phyloP scores from a whole-genome alignment of 257 asterid genomes.

The Plectranthus barbatus region DNA sequence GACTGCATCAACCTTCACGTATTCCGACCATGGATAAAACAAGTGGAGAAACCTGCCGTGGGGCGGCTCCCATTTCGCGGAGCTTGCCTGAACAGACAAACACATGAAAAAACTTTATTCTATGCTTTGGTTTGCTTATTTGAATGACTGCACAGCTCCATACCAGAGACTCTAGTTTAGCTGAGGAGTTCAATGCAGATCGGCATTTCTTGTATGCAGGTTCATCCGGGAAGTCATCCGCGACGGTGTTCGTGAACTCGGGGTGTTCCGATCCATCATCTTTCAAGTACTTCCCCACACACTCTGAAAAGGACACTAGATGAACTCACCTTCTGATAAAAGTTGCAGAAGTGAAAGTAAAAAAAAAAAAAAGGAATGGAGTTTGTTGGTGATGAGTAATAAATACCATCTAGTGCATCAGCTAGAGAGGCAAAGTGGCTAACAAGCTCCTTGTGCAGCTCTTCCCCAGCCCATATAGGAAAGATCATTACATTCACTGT shows the following conservation, averaged over 20 bases:
- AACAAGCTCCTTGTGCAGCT: slow-evolving; percentile 55
- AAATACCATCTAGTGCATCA: slow-evolving; percentile 63
- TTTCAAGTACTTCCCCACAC: slow-evolving; percentile 56
- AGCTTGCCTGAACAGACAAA: slow-evolving; percentile 32
- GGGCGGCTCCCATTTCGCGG: slow-evolving; percentile 85
- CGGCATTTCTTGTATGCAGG: slow-evolving; percentile 56
- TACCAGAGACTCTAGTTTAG: slow-evolving; percentile 61
- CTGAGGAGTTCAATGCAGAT: slow-evolving; percentile 43
- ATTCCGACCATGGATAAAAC: slow-evolving; percentile 69
- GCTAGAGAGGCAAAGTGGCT: slow-evolving; percentile 48
- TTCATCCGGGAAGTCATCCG: slow-evolving; percentile 61
- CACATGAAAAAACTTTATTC: neutral
- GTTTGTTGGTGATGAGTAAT: neutral
- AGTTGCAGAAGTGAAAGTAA: no score
- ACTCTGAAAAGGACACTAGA: slow-evolving; percentile 31
- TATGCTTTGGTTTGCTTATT: neutral
- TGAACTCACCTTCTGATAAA: no score
- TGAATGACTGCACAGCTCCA: neutral
- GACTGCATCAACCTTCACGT: slow-evolving; percentile 61
- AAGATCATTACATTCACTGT: slow-evolving; percentile 41
- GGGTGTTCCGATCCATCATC: slow-evolving; percentile 42
- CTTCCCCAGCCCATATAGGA: slow-evolving; percentile 82
- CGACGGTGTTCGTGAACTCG: slow-evolving; percentile 35
- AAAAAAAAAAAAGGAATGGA: neutral
- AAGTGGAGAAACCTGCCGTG: slow-evolving; percentile 56